phyloP scores from a whole-genome alignment of 2,329 filamentous ascomycete species.

The Phoma sp. region DNA sequence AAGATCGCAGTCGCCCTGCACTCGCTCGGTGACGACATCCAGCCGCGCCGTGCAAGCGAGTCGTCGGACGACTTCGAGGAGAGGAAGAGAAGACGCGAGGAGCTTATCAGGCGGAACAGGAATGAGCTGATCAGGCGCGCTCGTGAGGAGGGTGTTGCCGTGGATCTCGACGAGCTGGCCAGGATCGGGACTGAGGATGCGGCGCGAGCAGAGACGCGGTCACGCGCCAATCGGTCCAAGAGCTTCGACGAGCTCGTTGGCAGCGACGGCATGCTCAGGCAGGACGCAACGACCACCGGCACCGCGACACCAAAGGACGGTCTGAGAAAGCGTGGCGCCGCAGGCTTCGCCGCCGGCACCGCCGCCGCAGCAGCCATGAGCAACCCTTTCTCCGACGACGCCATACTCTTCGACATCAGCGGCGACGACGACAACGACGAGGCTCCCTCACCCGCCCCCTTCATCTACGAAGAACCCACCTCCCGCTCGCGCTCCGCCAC shows the following conservation, averaged over 20 bases:
- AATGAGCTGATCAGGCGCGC: conserved; percentile 46
- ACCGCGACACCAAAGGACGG: conserved; percentile 25
- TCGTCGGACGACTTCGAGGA: conserved; percentile 42
- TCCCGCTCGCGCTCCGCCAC: conserved; percentile 31
- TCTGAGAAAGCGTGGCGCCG: conserved; percentile 37
- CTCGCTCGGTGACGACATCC: conserved; percentile 65
- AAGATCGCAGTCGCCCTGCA: conserved; percentile 66
- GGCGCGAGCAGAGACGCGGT: conserved; percentile 28
- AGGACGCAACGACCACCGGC: conserved; percentile 33
- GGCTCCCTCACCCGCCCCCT: conserved; percentile 35
- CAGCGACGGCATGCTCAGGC: conserved; percentile 47
- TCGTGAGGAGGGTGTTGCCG: conserved; percentile 49
- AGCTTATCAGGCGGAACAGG: conserved; percentile 42
- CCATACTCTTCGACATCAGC: conserved; percentile 52
- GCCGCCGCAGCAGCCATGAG: conserved; percentile 39
- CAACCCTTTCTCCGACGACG: conserved; percentile 54
- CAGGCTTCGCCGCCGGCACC: conserved; percentile 50
- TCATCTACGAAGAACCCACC: conserved; percentile 31
- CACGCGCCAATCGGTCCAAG: conserved; percentile 27
- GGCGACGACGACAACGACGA: conserved; percentile 40
- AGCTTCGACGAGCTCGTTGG: conserved; percentile 52
- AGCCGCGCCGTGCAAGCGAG: conserved; percentile 48
- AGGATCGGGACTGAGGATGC: conserved; percentile 39
- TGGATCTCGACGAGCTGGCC: conserved; percentile 49
- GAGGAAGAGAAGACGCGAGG: conserved; percentile 37